Evolutionary conservation across 2,329 filamentous ascomycete species (phyloP), one percentile per base, ranked within the genome.

Genomic region (Cladosporium austrohemisphaericum): DNA sequence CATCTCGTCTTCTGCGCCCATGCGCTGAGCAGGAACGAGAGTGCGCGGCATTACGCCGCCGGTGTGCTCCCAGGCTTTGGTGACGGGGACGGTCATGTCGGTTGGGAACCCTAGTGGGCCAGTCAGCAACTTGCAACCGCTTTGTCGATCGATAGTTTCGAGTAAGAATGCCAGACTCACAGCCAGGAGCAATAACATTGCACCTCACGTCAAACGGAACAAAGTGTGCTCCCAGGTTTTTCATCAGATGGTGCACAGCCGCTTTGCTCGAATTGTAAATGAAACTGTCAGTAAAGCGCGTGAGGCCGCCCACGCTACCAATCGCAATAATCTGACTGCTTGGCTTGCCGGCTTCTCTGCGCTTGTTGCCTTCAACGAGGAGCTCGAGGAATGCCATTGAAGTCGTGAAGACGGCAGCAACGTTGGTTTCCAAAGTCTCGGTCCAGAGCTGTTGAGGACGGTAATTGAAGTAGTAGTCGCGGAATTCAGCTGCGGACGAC

Each of bases 291-390:
- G 57, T 60, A 20, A 55, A 55, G 22, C 69, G 60, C 54, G 70
- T 72, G 55, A 70, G 67, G 1, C 63, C 66, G 0, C 69, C 70
- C 1, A 72, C 67, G 29, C 64, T 68, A 0, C 71, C 69, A 1
- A 74, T 65, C 5, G 69, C 71, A 37, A 76, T 68, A 56, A 76
- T 72, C 52, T 76, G 73, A n/a, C 68, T 68, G 37, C 69, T 66
- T 16, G 72, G 65, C 52, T 64, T 58, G 35, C 69, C 67, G 16
- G 65, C 64, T 23, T 49, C 45, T 4, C 70, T 58, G 2, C 71
- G 67, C 33, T 65, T 65, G 54, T 76, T 75, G 0, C 70, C 73
- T 1, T 60, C 65, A 53, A 72, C 70, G 4, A 76, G 66, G 2
- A 76, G 58, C 1, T 71, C 71, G 18, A 75, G 62, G 55, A 76